Base-by-base conservation (phyloP, 345 rosid genomes). In the Eutrema heterophyllum region DNA sequence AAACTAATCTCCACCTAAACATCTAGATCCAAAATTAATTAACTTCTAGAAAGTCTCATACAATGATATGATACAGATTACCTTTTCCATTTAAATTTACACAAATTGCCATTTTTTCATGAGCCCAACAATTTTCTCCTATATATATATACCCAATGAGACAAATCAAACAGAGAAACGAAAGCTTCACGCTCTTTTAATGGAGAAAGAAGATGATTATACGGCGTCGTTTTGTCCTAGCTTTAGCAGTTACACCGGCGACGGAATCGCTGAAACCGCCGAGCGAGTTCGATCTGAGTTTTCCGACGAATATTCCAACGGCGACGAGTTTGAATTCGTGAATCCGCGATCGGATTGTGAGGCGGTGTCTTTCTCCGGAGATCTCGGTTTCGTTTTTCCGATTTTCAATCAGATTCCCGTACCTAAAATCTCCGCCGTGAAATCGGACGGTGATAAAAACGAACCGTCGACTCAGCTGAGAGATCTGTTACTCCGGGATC, bases 241-340 rank as follows among this genome's bases (percentile, higher is more conserved):
- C 80, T 92, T 92, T 82, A 87, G 48, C 70, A 52, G 78, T 82
- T 90, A 93, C 81, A 60, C 90, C 53, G 52, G 73, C 53, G 67
- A 74, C 6, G 68, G 49, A 26, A 48, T 77, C 43, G 70, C 72
- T 0, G 80, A 78, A 29, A 41, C 74, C 64, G 92, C 88, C n/a
- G 71, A 48, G 44, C 67, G 71, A 60, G 89, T 86, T 60, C 35
- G 72, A 46, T 67, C 41, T 1, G 82, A 83, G 8, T 59, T 1
- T 45, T 51, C 39, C 33, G 58, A 53, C 52, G 50, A 59, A 2
- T 18, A 33, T 6, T 26, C 4, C 18, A 57, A 73, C 39, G 86
- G 78, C 8, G 93, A 79, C 7, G 95, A 85, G 27, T 93, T 93
- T 79, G 93, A 91, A 68, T 87, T 87, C 35, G 74, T 70, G 18